Conservation (phyloP, 805 yeast genomes). For the Isabelozyma pseudorhagii region DNA sequence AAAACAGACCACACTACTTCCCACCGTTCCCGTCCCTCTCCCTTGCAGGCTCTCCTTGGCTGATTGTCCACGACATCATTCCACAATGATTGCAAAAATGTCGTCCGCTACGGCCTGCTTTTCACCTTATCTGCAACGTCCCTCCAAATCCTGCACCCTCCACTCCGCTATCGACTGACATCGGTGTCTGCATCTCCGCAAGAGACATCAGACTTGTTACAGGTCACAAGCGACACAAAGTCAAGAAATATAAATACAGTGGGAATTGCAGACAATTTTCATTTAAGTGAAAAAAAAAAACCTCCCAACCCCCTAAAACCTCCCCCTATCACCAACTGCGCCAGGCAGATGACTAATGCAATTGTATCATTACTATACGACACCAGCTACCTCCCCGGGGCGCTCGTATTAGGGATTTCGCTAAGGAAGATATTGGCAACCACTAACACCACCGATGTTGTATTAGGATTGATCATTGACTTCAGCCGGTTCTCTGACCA, state of each 20-base stretch:
- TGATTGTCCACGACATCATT: no score
- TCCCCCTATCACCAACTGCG: no score
- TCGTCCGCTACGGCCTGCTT: no score
- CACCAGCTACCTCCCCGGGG: constrained; percentile 55
- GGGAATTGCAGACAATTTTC: neutral
- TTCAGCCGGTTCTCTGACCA: constrained; percentile 17
- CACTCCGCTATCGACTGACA: no score
- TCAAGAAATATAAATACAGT: neutral
- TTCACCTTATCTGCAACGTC: no score
- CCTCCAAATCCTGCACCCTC: no score
- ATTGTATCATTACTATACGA: constrained; percentile 48
- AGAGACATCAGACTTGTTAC: no score
- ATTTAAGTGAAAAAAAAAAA: no score
- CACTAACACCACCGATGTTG: constrained; percentile 4
- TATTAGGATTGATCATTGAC: constrained; percentile 33
- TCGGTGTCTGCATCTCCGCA: no score
- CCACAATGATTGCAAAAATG: no score
- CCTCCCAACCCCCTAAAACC: no score
- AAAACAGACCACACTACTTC: neutral
- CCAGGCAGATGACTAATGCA: constrained; percentile 30
- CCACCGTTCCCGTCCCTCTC: neutral
- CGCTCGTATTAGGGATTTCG: constrained; percentile 47
- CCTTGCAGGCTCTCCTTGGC: neutral
- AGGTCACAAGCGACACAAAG: neutral
- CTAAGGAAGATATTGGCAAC: constrained; percentile 13